phyloP scores from a whole-genome alignment of 495 filamentous ascomycete genomes.

The Hypoxylon cercidicola region DNA sequence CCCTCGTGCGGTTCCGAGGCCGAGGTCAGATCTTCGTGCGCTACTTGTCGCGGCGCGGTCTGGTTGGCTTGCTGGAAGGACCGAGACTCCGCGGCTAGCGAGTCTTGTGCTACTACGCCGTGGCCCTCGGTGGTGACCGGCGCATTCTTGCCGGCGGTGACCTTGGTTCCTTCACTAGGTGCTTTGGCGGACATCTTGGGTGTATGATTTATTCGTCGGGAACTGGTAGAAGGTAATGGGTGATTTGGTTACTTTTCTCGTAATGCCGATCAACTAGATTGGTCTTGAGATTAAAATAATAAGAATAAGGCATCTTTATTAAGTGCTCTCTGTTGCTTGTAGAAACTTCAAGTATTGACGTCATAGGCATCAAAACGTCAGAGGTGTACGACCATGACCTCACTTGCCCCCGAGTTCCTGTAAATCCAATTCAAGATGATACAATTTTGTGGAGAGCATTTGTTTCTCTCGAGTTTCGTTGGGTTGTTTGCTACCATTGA shows the following conservation, averaged over 20 bases:
- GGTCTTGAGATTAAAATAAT: too few species aligned
- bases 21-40: constrained; percentile 19
- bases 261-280: too few species aligned
- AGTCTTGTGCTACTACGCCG: constrained; percentile 45
- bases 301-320: neutral
- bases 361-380: constrained; percentile 40
- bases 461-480: neutral
- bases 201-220: constrained; percentile 9
- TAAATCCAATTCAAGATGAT: constrained; percentile 14
- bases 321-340: constrained; percentile 3
- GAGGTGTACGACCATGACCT: constrained; percentile 39
- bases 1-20: constrained; percentile 17
- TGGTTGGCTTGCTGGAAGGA: constrained; percentile 37
- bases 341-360: constrained; percentile 36
- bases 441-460: constrained; percentile 27
- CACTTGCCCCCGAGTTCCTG: constrained; percentile 20
- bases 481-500: neutral
- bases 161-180: constrained; percentile 45
- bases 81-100: constrained; percentile 54
- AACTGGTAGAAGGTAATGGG: constrained; percentile 25
- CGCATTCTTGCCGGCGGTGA: constrained; percentile 40
- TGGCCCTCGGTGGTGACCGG: constrained; percentile 46
- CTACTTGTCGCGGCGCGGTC: constrained; percentile 12
- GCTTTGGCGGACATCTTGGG: constrained; percentile 41
- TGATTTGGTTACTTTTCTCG: neutral